phyloP scores from a whole-genome alignment of 805 yeast genomes.

The Sungouiella thailandica region DNA sequence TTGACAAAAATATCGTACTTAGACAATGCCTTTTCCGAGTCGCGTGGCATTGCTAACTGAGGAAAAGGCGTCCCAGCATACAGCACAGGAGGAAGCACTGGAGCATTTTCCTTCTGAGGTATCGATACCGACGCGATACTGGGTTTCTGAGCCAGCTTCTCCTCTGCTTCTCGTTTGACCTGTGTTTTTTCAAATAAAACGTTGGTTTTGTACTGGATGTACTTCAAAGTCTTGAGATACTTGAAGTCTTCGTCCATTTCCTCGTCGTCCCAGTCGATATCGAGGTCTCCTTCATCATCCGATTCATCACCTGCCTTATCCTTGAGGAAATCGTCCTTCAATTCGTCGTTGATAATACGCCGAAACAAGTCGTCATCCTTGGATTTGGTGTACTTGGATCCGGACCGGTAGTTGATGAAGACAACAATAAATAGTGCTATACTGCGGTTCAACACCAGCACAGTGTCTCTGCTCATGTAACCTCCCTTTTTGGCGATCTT shows the following conservation, averaged over 20 bases:
- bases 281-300: slow-evolving; percentile 27
- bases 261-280: slow-evolving; percentile 46
- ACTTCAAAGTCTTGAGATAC: slow-evolving; percentile 37
- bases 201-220: slow-evolving; percentile 33
- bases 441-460: slow-evolving; percentile 11
- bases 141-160: not conserved
- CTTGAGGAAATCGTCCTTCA: slow-evolving; percentile 32
- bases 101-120: not conserved
- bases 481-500: slow-evolving; percentile 29
- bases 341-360: slow-evolving; percentile 35
- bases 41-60: not conserved
- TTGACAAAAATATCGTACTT: slow-evolving; percentile 11
- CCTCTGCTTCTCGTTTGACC: not conserved
- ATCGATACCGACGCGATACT: not conserved
- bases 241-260: slow-evolving; percentile 44
- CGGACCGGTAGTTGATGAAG: slow-evolving; percentile 35
- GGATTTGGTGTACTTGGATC: slow-evolving; percentile 15
- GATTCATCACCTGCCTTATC: slow-evolving; percentile 21
- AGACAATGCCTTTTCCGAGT: not conserved
- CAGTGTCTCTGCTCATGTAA: slow-evolving; percentile 12
- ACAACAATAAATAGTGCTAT: slow-evolving; percentile 32
- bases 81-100: not conserved
- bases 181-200: slow-evolving; percentile 4
- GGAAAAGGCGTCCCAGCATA: not conserved
- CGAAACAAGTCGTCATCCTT: slow-evolving; percentile 35